Base-by-base conservation (phyloP, 2,329 filamentous ascomycete genomes). In the Verticillium longisporum region DNA sequence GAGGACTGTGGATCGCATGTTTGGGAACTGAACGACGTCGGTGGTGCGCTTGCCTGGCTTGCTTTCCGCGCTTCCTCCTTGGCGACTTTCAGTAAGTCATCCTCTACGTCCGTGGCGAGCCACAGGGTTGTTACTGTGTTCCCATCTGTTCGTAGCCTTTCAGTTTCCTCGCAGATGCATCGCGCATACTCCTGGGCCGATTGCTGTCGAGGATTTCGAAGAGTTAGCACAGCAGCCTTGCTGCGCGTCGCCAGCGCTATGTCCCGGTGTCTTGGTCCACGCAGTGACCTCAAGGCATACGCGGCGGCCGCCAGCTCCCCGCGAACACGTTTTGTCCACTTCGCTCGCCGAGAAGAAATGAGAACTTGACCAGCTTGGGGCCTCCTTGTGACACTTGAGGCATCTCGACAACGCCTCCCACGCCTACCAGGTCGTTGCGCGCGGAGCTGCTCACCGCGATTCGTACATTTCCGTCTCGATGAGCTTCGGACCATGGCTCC, bases 371-470 rank as follows among this genome's bases (percentile, higher is more conserved):
- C 18, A 58, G 33, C 32, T 55, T 62, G 31, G 63, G 57, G 4
- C 55, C 45, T 60, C 56, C 58, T 45, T 21, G 55, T 33, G 56
- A 31, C 26, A 31, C 26, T 31, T 31, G 26, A 31, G 45, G 59
- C 41, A 21, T 56, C 21, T 62, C 56, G 7, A 62, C 58, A 36
- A 61, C 45, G 13, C 65, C 61, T 26, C 65, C 60, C 9, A 66
- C 63, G 15, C 64, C 64, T 15, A 67, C 64, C 21, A 66, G 26
- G 4, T 61, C 63, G 50, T 65, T 65, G 21, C 64, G 60, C 18
- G 55, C 61, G 4, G 63, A 67, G 31, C 64, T 66, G 55, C 67
- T 66, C 34, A 65, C 64, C 31, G 63, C 62, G n/a, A 64, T 36
- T 5, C 55, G 55, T n/a, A 57, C 55, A n/a, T 33, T 18, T 13